Percentiles rank a stretch among this genome's conserved stretches.
Conservation (phyloP, 768 basidiomycete species). For the Rubroboletus satanas region DNA sequence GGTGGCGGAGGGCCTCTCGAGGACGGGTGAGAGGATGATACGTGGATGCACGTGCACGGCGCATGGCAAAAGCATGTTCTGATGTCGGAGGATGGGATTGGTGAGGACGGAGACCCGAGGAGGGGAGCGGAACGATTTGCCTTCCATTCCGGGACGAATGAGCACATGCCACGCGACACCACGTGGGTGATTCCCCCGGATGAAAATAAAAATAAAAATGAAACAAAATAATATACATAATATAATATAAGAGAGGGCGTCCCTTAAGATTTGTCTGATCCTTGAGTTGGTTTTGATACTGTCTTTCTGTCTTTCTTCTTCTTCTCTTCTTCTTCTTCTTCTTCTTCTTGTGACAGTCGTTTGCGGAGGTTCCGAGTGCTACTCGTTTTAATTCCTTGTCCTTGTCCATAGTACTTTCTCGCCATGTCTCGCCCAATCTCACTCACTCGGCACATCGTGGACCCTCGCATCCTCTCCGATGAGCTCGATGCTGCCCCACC, state of each 20-base stretch:
- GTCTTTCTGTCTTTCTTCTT: not conserved
- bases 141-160: not conserved
- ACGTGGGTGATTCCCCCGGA: slow-evolving; percentile 21
- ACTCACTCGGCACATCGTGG: slow-evolving; percentile 28
- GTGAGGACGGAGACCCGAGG: too few species aligned
- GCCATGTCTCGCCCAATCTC: slow-evolving; percentile 8
- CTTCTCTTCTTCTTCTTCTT: not conserved
- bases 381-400: not conserved
- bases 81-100: too few species aligned
- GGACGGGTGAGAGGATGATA: not conserved
- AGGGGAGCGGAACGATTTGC: not conserved
- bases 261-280: slow-evolving; percentile 1
- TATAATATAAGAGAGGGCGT: slow-evolving; percentile 3
- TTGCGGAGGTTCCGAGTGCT: not conserved
- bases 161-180: slow-evolving; percentile 23
- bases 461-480: slow-evolving; percentile 28
- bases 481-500: slow-evolving; percentile 14
- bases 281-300: not conserved
- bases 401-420: slow-evolving; percentile 17
- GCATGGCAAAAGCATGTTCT: slow-evolving; percentile 3
- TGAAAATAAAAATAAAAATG: not conserved
- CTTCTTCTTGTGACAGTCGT: too few species aligned
- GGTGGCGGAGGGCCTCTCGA: not conserved
- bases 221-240: slow-evolving; percentile 1
- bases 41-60: slow-evolving; percentile 20